Conservation (phyloP, 148 eudicot genomes). For the Rhododendron simsii region DNA sequence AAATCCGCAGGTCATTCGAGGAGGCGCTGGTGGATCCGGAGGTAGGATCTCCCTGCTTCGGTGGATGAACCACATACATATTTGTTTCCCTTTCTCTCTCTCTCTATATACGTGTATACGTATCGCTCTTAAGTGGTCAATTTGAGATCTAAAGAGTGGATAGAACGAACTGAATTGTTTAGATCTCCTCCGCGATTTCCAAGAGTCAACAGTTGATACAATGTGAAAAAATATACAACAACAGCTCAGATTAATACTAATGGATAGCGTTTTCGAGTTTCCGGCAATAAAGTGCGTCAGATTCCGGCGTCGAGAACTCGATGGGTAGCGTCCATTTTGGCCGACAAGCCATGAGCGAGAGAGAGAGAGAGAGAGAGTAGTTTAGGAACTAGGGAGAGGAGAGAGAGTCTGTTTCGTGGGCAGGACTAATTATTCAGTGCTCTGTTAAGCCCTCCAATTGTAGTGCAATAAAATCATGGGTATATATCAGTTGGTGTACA, state of each 20-base stretch:
- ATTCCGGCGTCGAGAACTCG: not conserved
- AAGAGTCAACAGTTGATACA: not conserved
- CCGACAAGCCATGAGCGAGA: not conserved
- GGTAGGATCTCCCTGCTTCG: slow-evolving; percentile 66
- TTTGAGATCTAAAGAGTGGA: not conserved
- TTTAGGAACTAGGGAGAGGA: not conserved
- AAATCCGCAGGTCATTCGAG: slow-evolving; percentile 53
- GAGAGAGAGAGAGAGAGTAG: not conserved
- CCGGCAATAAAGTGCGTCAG: not conserved
- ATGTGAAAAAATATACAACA: not conserved
- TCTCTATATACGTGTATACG: not conserved
- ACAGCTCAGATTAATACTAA: not conserved
- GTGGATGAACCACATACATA: slow-evolving; percentile 94
- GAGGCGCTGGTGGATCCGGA: slow-evolving; percentile 45
- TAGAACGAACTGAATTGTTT: not conserved
- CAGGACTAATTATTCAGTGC: not conserved
- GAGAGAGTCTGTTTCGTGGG: not conserved
- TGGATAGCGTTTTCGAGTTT: not conserved
- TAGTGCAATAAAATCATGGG: no score
- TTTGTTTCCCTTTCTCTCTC: slow-evolving; percentile 12
- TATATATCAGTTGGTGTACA: no score
- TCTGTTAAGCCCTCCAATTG: not conserved
- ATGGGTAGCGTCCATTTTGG: not conserved
- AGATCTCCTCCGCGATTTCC: not conserved
- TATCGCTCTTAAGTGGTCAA: not conserved